phyloP scores from a whole-genome alignment of 1,284 basidiomycete genomes.

The Puccinia hordei region DNA sequence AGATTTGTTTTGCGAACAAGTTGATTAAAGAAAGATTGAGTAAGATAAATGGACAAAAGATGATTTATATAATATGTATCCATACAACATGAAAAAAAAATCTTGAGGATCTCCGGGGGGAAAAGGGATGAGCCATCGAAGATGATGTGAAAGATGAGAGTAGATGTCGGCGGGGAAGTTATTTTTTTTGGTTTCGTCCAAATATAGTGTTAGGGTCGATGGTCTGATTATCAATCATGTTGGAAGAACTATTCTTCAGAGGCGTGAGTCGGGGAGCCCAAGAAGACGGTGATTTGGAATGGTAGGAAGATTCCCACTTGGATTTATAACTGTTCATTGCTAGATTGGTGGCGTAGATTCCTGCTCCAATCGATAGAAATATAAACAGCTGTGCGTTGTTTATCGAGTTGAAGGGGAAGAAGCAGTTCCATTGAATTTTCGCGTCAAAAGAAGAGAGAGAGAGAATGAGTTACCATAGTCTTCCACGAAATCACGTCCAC shows the following conservation, averaged over 20 bases:
- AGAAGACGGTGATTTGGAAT: neutral
- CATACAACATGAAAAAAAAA: too few species aligned
- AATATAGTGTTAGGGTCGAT: slow-evolving; percentile 1
- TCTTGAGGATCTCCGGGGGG: too few species aligned
- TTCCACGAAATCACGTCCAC: slow-evolving; percentile 60
- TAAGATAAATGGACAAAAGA: too few species aligned
- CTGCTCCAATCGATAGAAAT: slow-evolving; percentile 20
- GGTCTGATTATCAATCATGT: neutral
- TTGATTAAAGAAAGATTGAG: too few species aligned
- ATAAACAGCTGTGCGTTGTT: slow-evolving; percentile 39
- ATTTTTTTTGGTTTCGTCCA: neutral
- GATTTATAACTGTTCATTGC: slow-evolving; percentile 47
- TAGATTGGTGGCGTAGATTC: slow-evolving; percentile 34
- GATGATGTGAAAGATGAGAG: neutral
- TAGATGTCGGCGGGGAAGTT: neutral
- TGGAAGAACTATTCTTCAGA: neutral
- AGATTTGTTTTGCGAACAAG: too few species aligned
- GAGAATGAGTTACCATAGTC: slow-evolving; percentile 54
- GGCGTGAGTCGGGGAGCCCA: neutral
- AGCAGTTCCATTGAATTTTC: too few species aligned
- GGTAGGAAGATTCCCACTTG: slow-evolving; percentile 34
- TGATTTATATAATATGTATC: too few species aligned
- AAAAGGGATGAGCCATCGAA: too few species aligned
- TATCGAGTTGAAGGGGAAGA: neutral
- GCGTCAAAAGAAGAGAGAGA: neutral